phyloP scores from a whole-genome alignment of 345 rosid species.

The Rhodamnia argentea region DNA sequence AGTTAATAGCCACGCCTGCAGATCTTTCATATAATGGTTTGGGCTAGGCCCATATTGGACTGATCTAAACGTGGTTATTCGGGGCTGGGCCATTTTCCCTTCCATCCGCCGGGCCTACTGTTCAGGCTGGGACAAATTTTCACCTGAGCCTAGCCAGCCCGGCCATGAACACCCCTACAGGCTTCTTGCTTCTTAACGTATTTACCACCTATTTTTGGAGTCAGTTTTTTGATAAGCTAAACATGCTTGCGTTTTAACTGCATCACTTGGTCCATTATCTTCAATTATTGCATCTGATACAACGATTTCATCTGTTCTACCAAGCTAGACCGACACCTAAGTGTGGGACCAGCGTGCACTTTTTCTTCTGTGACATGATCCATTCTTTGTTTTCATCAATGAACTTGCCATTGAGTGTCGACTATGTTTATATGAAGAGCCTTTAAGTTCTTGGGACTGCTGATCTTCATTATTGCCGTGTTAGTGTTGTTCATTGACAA shows the following conservation, averaged over 20 bases:
- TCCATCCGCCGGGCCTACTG: not conserved
- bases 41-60: not conserved
- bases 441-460: not conserved
- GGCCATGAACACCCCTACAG: not conserved
- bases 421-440: not conserved
- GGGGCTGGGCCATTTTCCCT: not conserved
- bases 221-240: not conserved
- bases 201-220: not conserved
- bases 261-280: not conserved
- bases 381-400: not conserved
- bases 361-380: not conserved
- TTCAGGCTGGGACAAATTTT: not conserved
- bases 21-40: not conserved
- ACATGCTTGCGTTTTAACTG: not conserved
- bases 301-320: not conserved
- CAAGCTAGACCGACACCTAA: not conserved
- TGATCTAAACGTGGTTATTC: not conserved
- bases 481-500: not conserved
- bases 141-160: not conserved
- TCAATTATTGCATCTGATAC: not conserved
- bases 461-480: not conserved
- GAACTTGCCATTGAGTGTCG: not conserved
- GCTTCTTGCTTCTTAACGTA: not conserved
- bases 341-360: not conserved
- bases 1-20: not conserved